Evolutionary conservation across 768 basidiomycete species (phyloP).

Genomic region (Phlebiopsis flavidoalba): DNA sequence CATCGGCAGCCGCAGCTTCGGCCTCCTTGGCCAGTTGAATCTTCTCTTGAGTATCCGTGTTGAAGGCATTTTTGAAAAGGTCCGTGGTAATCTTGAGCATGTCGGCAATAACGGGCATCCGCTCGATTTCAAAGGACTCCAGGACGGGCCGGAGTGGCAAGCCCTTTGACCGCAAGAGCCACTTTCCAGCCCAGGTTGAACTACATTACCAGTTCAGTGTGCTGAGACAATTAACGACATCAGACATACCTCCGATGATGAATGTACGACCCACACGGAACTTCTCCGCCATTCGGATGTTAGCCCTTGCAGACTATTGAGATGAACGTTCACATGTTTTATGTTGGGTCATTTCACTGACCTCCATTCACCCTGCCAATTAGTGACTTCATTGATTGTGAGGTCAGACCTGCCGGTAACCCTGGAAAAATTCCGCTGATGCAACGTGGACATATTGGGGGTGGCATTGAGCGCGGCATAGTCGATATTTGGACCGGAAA

Average conservation of each 20-base stretch:
- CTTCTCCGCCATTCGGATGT: conserved; percentile 11
- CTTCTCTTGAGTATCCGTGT: not conserved
- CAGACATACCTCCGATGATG: conserved; percentile 11
- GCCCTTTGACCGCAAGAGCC: conserved; percentile 23
- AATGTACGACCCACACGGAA: conserved; percentile 7
- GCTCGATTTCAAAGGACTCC: conserved; percentile 23
- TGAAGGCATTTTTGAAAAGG: conserved; percentile 3
- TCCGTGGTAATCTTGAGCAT: conserved; percentile 23
- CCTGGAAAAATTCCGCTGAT: not conserved
- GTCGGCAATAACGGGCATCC: conserved; percentile 23
- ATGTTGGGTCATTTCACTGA: not conserved
- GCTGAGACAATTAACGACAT: not conserved
- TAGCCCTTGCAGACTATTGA: not conserved
- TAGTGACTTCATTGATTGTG: not conserved
- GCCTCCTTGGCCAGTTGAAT: not conserved
- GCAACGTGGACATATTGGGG: not conserved
- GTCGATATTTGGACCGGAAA: not conserved
- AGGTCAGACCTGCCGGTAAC: not conserved
- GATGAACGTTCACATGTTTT: conserved; percentile 26
- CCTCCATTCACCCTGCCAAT: conserved; percentile 20
- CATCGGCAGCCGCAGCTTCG: not conserved
- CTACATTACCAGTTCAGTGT: conserved; percentile 2
- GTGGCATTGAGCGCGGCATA: not conserved
- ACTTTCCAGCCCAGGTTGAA: conserved; percentile 29
- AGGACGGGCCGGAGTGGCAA: conserved; percentile 21